Evolutionary conservation across 2,329 filamentous ascomycete species (phyloP).

Genomic region (Clarireedia paspali): DNA sequence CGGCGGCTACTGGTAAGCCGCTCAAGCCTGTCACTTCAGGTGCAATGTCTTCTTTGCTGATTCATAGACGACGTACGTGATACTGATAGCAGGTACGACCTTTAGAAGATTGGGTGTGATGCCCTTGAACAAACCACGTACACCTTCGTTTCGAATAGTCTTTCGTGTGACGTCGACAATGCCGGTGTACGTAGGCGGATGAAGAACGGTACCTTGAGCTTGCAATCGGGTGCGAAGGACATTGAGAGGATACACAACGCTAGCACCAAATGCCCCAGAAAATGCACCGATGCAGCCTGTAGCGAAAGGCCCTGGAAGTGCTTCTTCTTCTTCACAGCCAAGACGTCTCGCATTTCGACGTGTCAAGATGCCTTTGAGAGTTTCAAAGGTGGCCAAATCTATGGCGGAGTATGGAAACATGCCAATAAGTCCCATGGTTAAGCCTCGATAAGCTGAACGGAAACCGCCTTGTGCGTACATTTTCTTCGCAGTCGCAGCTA

Average conservation of each 20-base stretch:
- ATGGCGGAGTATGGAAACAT: slow-evolving; percentile 99
- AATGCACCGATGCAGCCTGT: slow-evolving; percentile 86
- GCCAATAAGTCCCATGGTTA: slow-evolving; percentile 87
- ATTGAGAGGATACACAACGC: slow-evolving; percentile 92
- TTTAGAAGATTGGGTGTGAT: slow-evolving; percentile 93
- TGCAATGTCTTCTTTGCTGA: slow-evolving; percentile 69
- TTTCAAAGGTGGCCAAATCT: slow-evolving; percentile 91
- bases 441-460: slow-evolving; percentile 76
- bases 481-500: slow-evolving; percentile 73
- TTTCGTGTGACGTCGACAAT: slow-evolving; percentile 82
- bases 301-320: slow-evolving; percentile 69
- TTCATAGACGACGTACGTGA: slow-evolving; percentile 91
- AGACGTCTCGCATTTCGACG: slow-evolving; percentile 59
- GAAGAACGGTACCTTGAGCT: slow-evolving; percentile 88
- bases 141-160: slow-evolving; percentile 76
- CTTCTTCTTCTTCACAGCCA: slow-evolving; percentile 75
- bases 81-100: slow-evolving; percentile 90
- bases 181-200: slow-evolving; percentile 82
- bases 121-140: slow-evolving; percentile 86
- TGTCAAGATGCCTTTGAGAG: slow-evolving; percentile 71
- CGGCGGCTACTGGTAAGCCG: neutral
- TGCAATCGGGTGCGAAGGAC: slow-evolving; percentile 86
- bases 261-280: slow-evolving; percentile 85
- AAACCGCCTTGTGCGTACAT: slow-evolving; percentile 76
- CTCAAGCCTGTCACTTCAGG: slow-evolving; percentile 9